Evolutionary conservation across 306 rosid genomes (phyloP).

Genomic region (Vicia villosa): DNA sequence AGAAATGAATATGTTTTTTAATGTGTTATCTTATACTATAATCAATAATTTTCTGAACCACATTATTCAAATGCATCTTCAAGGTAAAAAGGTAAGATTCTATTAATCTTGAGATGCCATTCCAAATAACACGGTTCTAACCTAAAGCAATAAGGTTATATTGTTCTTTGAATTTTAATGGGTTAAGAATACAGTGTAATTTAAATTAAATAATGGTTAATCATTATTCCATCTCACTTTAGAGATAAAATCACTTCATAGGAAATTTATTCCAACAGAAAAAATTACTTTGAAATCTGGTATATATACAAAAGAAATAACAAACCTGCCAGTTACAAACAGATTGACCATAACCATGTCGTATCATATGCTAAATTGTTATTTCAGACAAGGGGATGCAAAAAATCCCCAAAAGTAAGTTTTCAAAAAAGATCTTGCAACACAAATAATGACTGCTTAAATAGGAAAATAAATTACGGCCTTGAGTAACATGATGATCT

Average conservation of each 20-base stretch:
- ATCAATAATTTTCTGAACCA: constrained; percentile 12
- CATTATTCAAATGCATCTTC: constrained; percentile 1
- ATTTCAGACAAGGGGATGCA: background rate
- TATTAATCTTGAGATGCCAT: background rate
- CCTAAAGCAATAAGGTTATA: background rate
- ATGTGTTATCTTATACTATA: background rate
- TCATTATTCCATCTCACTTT: background rate
- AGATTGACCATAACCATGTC: background rate
- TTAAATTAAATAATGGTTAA: background rate
- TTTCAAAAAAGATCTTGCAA: background rate
- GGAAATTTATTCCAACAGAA: background rate
- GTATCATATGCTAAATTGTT: background rate
- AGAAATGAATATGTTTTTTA: background rate
- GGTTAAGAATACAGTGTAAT: background rate
- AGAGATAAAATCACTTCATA: background rate
- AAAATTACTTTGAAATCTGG: background rate
- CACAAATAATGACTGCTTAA: background rate
- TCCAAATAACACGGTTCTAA: constrained; percentile 10
- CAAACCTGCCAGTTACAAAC: background rate
- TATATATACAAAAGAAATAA: background rate
- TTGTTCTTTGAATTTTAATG: background rate
- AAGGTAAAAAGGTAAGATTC: constrained; percentile 7
- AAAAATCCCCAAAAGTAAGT: background rate
- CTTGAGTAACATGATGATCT: background rate
- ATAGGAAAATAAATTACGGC: background rate